Conservation (phyloP, 2,329 filamentous ascomycete genomes). For the Fusarium zealandicum region DNA sequence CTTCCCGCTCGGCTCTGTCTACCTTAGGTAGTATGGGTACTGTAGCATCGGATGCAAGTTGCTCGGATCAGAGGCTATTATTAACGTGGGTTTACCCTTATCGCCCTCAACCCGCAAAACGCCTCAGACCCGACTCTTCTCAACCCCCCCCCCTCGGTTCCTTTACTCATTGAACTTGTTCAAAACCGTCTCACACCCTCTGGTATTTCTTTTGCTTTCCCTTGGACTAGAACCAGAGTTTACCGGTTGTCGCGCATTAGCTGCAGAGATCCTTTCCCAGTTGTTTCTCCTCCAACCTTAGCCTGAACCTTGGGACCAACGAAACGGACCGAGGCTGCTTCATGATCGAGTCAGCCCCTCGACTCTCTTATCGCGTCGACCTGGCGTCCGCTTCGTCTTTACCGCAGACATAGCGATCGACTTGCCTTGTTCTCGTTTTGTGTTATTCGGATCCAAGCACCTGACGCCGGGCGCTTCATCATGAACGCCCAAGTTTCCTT, state of each 20-base stretch:
- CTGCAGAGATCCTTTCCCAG: constrained; percentile 15
- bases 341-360: constrained; percentile 29
- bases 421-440: constrained; percentile 4
- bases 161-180: constrained; percentile 1
- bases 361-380: constrained; percentile 23
- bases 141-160: constrained; percentile 3
- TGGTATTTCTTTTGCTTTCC: no score
- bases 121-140: constrained; percentile 9
- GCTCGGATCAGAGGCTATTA: constrained; percentile 31
- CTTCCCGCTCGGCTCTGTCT: constrained; percentile 30
- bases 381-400: constrained; percentile 17
- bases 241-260: constrained; percentile 23
- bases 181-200: constrained; percentile 22
- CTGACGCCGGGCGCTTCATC: constrained; percentile 34
- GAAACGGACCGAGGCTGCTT: constrained; percentile 27
- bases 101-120: constrained; percentile 22
- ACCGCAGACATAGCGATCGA: constrained; percentile 5
- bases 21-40: constrained; percentile 17
- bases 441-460: constrained; percentile 10
- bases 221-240: constrained; percentile 25
- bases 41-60: constrained; percentile 26
- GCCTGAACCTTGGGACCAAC: constrained; percentile 34
- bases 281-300: constrained; percentile 27
- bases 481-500: constrained; percentile 67
- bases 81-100: constrained; percentile 36